Conservation (phyloP, 495 filamentous ascomycete species). For the Penicillium tannophilum region DNA sequence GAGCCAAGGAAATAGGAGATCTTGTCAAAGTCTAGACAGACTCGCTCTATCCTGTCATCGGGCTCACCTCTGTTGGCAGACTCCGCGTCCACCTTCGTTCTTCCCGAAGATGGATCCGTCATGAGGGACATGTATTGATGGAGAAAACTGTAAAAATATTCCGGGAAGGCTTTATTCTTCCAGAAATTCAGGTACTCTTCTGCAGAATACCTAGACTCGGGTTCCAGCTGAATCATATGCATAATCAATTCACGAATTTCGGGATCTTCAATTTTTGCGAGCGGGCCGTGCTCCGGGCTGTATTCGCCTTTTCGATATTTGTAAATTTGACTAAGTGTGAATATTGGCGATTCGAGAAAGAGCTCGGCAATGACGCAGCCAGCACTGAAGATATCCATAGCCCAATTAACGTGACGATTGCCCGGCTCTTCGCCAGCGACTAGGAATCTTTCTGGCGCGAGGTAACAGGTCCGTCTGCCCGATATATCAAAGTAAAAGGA, state of each 20-base stretch:
- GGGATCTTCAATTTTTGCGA: conserved; percentile 84
- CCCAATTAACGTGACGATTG: conserved; percentile 74
- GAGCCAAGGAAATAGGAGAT: conserved; percentile 86
- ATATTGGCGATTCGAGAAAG: conserved; percentile 93
- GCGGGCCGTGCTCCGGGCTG: conserved; percentile 75
- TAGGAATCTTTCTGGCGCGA: conserved; percentile 92
- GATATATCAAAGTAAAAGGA: conserved; percentile 97
- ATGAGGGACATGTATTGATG: conserved; percentile 97
- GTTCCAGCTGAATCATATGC: conserved; percentile 95
- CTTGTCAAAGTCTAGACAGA: conserved; percentile 96
- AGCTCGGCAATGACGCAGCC: conserved; percentile 98
- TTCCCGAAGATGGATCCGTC: conserved; percentile 87
- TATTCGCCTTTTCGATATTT: conserved; percentile 92
- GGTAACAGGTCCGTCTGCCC: conserved; percentile 89
- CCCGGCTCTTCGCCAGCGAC: conserved; percentile 66
- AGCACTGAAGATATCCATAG: conserved; percentile 98
- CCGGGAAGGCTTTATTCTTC: conserved; percentile 87
- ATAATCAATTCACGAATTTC: conserved; percentile 84
- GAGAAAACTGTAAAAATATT: conserved; percentile 95
- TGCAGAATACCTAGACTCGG: conserved; percentile 87
- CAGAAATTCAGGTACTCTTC: conserved; percentile 94
- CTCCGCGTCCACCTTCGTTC: conserved; percentile 61
- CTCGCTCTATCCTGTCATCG: conserved; percentile 89
- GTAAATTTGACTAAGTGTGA: conserved; percentile 89
- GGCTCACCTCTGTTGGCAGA: conserved; percentile 73